phyloP scores from a whole-genome alignment of 2,329 filamentous ascomycete species.

The Beauveria rudraprayagi region DNA sequence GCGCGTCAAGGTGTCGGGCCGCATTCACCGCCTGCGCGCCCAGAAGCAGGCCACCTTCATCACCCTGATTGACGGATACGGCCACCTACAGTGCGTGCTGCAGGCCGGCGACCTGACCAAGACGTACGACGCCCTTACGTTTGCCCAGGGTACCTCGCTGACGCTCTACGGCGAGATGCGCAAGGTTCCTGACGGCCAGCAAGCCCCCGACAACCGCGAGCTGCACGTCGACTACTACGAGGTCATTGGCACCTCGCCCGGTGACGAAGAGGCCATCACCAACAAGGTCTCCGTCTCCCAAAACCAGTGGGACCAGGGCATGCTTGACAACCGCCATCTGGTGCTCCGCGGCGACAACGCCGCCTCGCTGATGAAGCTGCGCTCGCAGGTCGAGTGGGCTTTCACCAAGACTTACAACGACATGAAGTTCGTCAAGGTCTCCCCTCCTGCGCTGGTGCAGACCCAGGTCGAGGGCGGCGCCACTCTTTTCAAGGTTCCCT shows the following conservation, averaged over 20 bases:
- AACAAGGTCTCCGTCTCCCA: conserved; percentile 52
- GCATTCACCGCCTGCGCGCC: conserved; percentile 70
- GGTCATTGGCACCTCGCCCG: conserved; percentile 70
- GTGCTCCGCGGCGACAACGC: conserved; percentile 77
- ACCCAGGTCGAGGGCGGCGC: conserved; percentile 90
- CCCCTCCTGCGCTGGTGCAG: conserved; percentile 84
- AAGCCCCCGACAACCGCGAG: conserved; percentile 77
- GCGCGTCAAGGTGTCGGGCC: conserved; percentile 70
- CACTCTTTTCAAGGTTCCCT: conserved; percentile 82
- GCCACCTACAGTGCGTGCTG: conserved; percentile 74
- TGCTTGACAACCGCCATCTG: conserved; percentile 77
- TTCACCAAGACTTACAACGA: conserved; percentile 76
- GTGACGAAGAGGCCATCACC: conserved; percentile 85
- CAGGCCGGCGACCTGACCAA: conserved; percentile 69
- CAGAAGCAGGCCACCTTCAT: conserved; percentile 85
- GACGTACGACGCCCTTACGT: conserved; percentile 82
- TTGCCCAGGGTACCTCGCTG: conserved; percentile 82
- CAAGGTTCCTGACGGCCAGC: conserved; percentile 67
- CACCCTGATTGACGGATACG: conserved; percentile 74
- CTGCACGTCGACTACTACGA: conserved; percentile 85
- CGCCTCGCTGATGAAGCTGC: conserved; percentile 80
- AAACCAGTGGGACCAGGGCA: conserved; percentile 40
- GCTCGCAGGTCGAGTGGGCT: conserved; percentile 69
- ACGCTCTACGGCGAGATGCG: conserved; percentile 77
- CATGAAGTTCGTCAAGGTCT: conserved; percentile 70